phyloP scores from a whole-genome alignment of 2,329 filamentous ascomycete genomes.

The Fusarium virguliforme region DNA sequence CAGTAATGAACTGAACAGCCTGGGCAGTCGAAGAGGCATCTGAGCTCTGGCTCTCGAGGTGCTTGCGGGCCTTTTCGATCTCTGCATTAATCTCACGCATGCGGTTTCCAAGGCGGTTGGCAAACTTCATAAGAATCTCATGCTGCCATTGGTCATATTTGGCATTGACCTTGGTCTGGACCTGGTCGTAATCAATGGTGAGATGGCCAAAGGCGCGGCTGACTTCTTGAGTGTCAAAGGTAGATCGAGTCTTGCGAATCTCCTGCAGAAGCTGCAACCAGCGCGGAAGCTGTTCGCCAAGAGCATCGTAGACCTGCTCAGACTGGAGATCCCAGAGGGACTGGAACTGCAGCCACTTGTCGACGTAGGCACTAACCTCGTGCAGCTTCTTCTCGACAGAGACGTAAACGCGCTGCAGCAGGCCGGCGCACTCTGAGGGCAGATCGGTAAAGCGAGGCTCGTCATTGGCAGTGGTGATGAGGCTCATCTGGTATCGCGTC shows the following conservation, averaged over 20 bases:
- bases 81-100: constrained; percentile 95
- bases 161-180: constrained; percentile 97
- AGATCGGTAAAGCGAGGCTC: constrained; percentile 86
- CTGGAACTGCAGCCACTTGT: constrained; percentile 99
- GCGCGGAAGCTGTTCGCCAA: constrained; percentile 90
- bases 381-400: constrained; percentile 87
- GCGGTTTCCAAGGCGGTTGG: constrained; percentile 86
- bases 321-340: constrained; percentile 98
- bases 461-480: constrained; percentile 76
- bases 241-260: constrained; percentile 93
- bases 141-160: constrained; percentile 99
- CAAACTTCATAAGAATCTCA: constrained; percentile 95
- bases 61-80: constrained; percentile 89
- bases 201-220: constrained; percentile 94
- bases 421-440: constrained; percentile 84
- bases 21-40: constrained; percentile 97
- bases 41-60: constrained; percentile 91
- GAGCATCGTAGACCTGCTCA: constrained; percentile 92
- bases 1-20: constrained; percentile 98
- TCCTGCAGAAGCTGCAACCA: constrained; percentile 98
- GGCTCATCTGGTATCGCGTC: constrained; percentile 91
- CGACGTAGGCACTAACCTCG: constrained; percentile 87
- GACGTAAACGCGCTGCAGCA: constrained; percentile 84
- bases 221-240: constrained; percentile 97
- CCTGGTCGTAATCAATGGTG: constrained; percentile 97